A percentile compares a stretch with the other conserved stretches of the same genome.
phyloP scores from a whole-genome alignment of 176 grass and related monocot species.

The Musa itinerans region DNA sequence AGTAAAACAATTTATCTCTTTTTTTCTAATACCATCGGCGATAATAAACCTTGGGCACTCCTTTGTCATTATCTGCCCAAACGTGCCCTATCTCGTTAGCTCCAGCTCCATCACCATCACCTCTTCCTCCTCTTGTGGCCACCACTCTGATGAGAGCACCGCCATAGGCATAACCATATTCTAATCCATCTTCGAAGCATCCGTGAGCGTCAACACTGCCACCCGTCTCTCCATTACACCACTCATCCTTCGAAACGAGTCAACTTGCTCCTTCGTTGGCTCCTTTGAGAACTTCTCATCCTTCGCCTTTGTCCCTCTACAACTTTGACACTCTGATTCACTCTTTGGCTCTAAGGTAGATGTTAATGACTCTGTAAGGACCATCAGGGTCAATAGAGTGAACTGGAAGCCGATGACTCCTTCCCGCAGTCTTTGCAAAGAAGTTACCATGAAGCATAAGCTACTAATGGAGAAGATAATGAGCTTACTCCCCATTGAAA shows the following conservation, averaged over 20 bases:
- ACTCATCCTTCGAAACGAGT: conserved; percentile 8
- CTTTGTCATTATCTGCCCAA: conserved; percentile 40
- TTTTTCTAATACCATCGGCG: too few relatives aligned
- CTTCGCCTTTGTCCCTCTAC: conserved; percentile 45
- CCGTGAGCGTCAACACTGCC: conserved; percentile 62
- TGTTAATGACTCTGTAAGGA: conserved; percentile 77
- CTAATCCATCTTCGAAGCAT: conserved; percentile 51
- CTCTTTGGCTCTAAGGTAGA: conserved; percentile 42
- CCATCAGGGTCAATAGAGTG: conserved; percentile 15
- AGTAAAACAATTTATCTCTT: too few relatives aligned
- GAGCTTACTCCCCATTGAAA: conserved; percentile 53
- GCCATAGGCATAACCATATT: conserved; percentile 6
- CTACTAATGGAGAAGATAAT: conserved; percentile 80
- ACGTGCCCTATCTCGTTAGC: too few relatives aligned
- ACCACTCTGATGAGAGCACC: not conserved
- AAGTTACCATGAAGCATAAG: conserved; percentile 36
- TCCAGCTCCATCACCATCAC: not conserved
- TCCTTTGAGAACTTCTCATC: conserved; percentile 65
- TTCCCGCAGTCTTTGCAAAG: conserved; percentile 19
- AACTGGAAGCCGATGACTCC: not conserved
- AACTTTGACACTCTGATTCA: conserved; percentile 25
- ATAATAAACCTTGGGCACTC: conserved; percentile 44
- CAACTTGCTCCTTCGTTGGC: conserved; percentile 18
- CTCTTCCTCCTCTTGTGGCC: not conserved
- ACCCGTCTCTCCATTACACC: conserved; percentile 28